Evolutionary conservation across 345 rosid species (phyloP), one percentile per base, ranked within the genome.

Genomic region (Pistacia integerrima): DNA sequence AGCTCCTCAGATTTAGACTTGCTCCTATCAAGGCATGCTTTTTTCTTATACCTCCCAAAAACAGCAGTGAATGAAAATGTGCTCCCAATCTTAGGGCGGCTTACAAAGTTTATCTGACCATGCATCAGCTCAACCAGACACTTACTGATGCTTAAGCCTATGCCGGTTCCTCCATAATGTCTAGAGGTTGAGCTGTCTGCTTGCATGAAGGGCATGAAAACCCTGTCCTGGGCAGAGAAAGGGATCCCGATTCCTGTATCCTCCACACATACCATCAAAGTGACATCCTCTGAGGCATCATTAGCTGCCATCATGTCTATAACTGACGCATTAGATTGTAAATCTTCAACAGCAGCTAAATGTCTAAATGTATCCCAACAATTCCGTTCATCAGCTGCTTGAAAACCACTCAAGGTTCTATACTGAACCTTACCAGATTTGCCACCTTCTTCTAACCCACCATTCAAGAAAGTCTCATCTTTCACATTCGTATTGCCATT

Each of bases 201-300:
- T 85, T 96, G 99, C 93, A 96, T 87, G 76, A 96, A 96, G 35
- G 99, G 99, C 89, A 83, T 90, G 81, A 96, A 96, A 48, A 96
- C 94, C 28, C 97, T 92, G 30, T 89, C 91, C 73, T 96, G 99
- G 18, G 98, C 99, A 17, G 54, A 67, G 58, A 91, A 77, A 30
- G 99, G 99, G 78, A 96, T 93, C 44, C 99, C 99, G 2, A 92
- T 92, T 46, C 99, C 99, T 0, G 98, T 96, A 87, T 96, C 99
- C 87, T 96, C 99, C 74, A 96, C 94, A 14, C 88, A 87, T 36
- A 92, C 91, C 86, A 90, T 84, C 69, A 96, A 81, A 48, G 93
- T 87, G 41, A 91, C 89, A 64, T 72, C 84, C 64, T 84, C 84
- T 4, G 91, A 85, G 75, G 78, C 85, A 60, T 74, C 87, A 1